A percentile compares a stretch with the other conserved stretches of the same genome.
Evolutionary conservation across 2,329 filamentous ascomycete genomes (phyloP).

Genomic region (Botrytis hyacinthi): DNA sequence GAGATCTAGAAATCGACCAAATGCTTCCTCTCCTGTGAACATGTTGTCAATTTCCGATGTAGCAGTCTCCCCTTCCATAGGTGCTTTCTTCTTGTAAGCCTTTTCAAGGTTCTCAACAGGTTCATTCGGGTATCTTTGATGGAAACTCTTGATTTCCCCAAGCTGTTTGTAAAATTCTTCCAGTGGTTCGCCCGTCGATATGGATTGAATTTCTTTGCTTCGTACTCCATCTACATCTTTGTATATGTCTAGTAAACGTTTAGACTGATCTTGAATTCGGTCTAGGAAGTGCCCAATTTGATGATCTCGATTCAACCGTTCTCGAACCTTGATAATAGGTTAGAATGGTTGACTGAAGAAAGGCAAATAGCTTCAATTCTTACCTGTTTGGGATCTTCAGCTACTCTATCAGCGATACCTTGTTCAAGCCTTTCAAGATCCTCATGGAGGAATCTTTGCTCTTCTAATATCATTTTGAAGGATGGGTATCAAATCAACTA

Average conservation of each 20-base stretch:
- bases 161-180: conserved; percentile 89
- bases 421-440: conserved; percentile 95
- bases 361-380: conserved; percentile 35
- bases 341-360: background rate
- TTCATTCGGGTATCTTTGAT: conserved; percentile 88
- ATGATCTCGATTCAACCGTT: conserved; percentile 86
- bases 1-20: conserved; percentile 88
- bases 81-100: conserved; percentile 73
- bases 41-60: conserved; percentile 77
- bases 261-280: conserved; percentile 83
- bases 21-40: conserved; percentile 95
- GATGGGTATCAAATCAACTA: background rate
- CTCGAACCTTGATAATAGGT: conserved; percentile 65
- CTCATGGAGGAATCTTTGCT: conserved; percentile 91
- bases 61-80: conserved; percentile 61
- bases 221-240: conserved; percentile 71
- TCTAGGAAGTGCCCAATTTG: conserved; percentile 83
- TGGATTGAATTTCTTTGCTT: conserved; percentile 76
- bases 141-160: conserved; percentile 78
- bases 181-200: conserved; percentile 82
- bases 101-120: conserved; percentile 92
- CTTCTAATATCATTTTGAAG: conserved; percentile 74
- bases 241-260: conserved; percentile 78
- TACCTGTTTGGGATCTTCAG: conserved; percentile 86
- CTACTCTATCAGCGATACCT: conserved; percentile 83